A percentile compares a stretch with the other conserved stretches of the same genome.
Conservation (phyloP, 2,329 filamentous ascomycete genomes). For the Aschersonia sp. region DNA sequence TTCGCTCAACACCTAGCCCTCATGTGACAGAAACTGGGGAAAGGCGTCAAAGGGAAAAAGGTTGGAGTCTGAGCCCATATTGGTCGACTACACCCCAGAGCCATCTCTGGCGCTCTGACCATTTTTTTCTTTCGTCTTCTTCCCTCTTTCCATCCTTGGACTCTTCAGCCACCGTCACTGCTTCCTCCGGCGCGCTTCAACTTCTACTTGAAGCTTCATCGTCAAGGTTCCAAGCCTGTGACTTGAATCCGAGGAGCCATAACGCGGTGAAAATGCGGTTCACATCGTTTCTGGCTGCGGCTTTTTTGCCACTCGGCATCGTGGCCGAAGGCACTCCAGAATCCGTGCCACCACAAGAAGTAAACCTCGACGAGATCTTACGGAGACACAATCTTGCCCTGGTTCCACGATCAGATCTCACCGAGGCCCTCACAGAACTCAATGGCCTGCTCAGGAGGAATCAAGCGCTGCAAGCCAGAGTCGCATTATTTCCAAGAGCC, state of each 20-base stretch:
- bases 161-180: neutral
- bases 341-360: conserved; percentile 13
- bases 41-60: neutral
- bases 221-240: neutral
- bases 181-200: neutral
- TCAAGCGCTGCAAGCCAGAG: conserved; percentile 3
- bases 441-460: conserved; percentile 22
- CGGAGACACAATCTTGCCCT: conserved; percentile 28
- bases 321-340: conserved; percentile 11
- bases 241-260: neutral
- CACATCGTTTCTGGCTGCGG: conserved; percentile 18
- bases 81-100: neutral
- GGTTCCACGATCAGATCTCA: conserved; percentile 29
- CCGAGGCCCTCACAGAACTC: conserved; percentile 27
- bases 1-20: neutral
- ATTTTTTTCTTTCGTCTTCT: neutral
- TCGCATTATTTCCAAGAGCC: neutral
- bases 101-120: neutral
- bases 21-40: neutral
- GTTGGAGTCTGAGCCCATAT: conserved; percentile 1
- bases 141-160: neutral
- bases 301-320: conserved; percentile 18
- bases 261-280: conserved; percentile 17
- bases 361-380: conserved; percentile 24
- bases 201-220: neutral